Percentiles rank a stretch among this genome's conserved stretches.
phyloP scores from a whole-genome alignment of 2,329 filamentous ascomycete genomes.

The Didymella exigua region DNA sequence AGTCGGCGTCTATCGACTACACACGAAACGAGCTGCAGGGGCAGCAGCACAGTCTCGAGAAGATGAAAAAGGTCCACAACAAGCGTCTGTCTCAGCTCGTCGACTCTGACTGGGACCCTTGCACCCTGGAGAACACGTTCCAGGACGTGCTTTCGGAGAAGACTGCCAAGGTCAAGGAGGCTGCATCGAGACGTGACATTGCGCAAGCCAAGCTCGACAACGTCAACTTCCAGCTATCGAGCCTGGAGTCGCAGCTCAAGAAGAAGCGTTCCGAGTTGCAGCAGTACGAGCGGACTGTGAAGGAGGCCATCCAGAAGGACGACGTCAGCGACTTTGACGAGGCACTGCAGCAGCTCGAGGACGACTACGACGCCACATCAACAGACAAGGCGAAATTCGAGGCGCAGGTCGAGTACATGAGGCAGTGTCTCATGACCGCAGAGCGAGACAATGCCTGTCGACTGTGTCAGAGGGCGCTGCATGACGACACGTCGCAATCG shows the following conservation, averaged over 20 bases:
- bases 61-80: constrained; percentile 75
- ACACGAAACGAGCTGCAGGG: constrained; percentile 80
- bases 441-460: constrained; percentile 74
- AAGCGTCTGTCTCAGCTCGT: constrained; percentile 71
- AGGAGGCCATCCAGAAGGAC: constrained; percentile 54
- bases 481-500: constrained; percentile 60
- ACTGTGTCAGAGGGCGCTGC: constrained; percentile 75
- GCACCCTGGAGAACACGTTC: constrained; percentile 73
- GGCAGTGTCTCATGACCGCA: constrained; percentile 68
- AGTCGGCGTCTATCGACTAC: constrained; percentile 82
- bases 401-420: constrained; percentile 73
- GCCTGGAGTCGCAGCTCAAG: constrained; percentile 66
- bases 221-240: constrained; percentile 73
- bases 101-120: constrained; percentile 69
- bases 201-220: constrained; percentile 75
- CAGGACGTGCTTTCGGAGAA: constrained; percentile 67
- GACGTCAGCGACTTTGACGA: constrained; percentile 56
- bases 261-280: constrained; percentile 68
- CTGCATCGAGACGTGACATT: constrained; percentile 72
- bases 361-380: constrained; percentile 57
- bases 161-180: constrained; percentile 63
- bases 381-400: constrained; percentile 73
- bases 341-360: constrained; percentile 58
- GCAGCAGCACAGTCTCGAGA: constrained; percentile 75
- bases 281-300: constrained; percentile 66